Evolutionary conservation across 148 eudicot species (phyloP).

Genomic region (Camellia granthamiana): DNA sequence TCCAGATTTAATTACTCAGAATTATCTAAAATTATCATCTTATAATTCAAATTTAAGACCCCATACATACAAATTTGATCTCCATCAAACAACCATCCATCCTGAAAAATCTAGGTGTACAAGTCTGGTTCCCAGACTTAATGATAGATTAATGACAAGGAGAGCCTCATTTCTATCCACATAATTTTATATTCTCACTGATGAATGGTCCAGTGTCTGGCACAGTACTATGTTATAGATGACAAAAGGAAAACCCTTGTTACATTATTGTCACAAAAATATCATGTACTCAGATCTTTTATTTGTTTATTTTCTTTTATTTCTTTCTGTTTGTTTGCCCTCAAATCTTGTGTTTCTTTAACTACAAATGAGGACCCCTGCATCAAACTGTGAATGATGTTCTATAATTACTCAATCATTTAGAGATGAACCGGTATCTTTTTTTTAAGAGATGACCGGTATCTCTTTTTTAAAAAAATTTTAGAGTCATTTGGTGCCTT

Average conservation of each 20-base stretch:
- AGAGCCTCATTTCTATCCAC: slow-evolving; percentile 20
- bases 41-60: too few species aligned
- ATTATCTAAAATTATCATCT: too few species aligned
- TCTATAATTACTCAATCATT: neutral
- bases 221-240: slow-evolving; percentile 6
- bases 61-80: too few species aligned
- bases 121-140: too few species aligned
- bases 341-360: neutral
- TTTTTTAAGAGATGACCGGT: neutral
- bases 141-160: neutral
- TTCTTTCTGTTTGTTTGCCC: neutral
- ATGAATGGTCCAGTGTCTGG: neutral
- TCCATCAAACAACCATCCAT: too few species aligned
- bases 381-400: slow-evolving; percentile 14
- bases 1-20: too few species aligned
- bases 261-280: neutral
- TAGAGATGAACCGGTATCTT: neutral
- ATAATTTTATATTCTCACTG: neutral
- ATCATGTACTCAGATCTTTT: too few species aligned
- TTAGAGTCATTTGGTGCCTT: neutral
- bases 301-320: too few species aligned
- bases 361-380: neutral
- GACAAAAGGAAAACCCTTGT: slow-evolving; percentile 6
- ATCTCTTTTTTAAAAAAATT: neutral
- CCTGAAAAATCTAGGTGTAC: too few species aligned